Conservation (phyloP, 2,329 filamentous ascomycete genomes). For the Paracamarosporium sp. region DNA sequence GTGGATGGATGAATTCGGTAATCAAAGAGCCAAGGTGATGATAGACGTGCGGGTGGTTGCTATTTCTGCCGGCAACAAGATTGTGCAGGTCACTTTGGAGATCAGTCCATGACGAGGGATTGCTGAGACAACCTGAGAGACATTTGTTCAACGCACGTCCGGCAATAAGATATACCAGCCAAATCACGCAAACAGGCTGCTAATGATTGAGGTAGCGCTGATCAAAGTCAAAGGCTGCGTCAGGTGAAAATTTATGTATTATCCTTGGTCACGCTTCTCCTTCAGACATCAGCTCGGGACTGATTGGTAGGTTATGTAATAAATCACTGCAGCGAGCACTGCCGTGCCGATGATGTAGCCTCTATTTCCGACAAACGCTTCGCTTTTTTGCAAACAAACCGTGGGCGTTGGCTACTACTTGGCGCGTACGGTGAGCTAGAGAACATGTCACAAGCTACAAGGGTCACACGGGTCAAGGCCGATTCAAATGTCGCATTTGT, state of each 20-base stretch:
- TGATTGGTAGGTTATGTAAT: too few relatives aligned
- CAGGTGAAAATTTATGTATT: background rate
- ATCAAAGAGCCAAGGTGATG: background rate
- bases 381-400: too few relatives aligned
- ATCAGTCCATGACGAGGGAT: background rate
- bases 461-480: too few relatives aligned
- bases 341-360: too few relatives aligned
- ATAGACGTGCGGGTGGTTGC: background rate
- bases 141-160: background rate
- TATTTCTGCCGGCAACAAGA: background rate
- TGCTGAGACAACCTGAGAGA: background rate
- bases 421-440: too few relatives aligned
- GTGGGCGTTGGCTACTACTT: too few relatives aligned
- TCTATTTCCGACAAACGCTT: too few relatives aligned
- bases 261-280: too few relatives aligned
- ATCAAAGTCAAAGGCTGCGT: background rate
- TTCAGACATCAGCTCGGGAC: too few relatives aligned
- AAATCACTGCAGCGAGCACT: too few relatives aligned
- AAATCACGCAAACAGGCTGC: background rate
- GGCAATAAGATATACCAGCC: background rate
- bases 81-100: background rate
- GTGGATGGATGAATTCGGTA: too few relatives aligned
- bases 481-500: background rate
- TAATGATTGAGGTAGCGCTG: background rate
- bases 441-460: too few relatives aligned